Evolutionary conservation across 495 filamentous ascomycete genomes (phyloP), one percentile per base, ranked within the genome.

Genomic region (Podospora sp.): DNA sequence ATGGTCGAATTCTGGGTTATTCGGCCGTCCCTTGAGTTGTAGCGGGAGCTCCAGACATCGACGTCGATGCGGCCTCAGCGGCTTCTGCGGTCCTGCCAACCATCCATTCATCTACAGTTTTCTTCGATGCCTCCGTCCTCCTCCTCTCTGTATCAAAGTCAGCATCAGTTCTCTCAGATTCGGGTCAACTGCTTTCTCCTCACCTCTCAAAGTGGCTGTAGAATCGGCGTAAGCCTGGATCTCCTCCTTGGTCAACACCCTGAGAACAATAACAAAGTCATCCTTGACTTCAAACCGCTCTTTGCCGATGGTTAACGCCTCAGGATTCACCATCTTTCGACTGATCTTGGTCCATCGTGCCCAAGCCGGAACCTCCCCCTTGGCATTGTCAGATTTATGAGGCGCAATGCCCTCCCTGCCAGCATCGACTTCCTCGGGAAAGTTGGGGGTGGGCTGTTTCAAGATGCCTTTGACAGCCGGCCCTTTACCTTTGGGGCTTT

Each of bases 301-400:
- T 69, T 91, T 89, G 0, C 87, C 91, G 14, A 87, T 83, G 66
- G 89, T 87, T 58, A 96, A 79, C 0, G 92, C 92, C 63, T 89
- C 89, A 0, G 92, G 92, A 70, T 93, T 96, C 69, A 96, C 92
- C 62, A 94, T 82, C 61, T 88, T 85, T 29, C 92, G 86, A 76
- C 89, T 90, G 73, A 96, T 91, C 82, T 94, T 96, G 50, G 92
- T 96, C 92, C 92, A 96, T 55, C 91, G 85, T 3, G 92, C 92
- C 40, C 88, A 89, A 0, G 88, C 80, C 6, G 92, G 92, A 60
- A 94, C 91, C 22, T 88, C 87, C 53, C 78, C 78, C 71, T 83
- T 84, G 67, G 88, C 90, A 77, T 91, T 92, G 57, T 90, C 88
- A 58, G 93, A 91, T 77, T 94, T 95, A 73, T 93, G 84, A n/a